Evolutionary conservation across 208 protist species (phyloP), one percentile per base, ranked within the genome.

Genomic region (Paratrypanosoma confusum): DNA sequence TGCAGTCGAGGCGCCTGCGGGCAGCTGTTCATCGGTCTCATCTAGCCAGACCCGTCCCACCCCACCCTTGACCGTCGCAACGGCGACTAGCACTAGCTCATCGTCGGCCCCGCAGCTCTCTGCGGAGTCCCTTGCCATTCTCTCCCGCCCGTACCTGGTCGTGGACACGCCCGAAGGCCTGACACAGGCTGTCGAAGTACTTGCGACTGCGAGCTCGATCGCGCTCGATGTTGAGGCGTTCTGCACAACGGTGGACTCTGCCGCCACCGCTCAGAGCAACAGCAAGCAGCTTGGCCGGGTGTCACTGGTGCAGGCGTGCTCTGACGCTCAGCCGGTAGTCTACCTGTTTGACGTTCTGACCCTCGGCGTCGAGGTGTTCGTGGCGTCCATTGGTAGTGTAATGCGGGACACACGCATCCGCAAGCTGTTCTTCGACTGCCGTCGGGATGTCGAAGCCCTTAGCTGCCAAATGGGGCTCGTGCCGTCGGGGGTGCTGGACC

Each of bases 391-490:
- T 0, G 50, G 49, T 13, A 55, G 67, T 1, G 14, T 90, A 2
- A 45, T 89, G 6, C 25, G 41, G 13, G 51, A 78, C 27, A 40
- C 34, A 2, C 24, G 17, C 6, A 74, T 94, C 39, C 53, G 54
- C 23, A 94, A 86, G 57, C 57, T 81, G 17, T 80, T 89, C 7
- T 94, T 91, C 41, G 85, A 94, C 51, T 94, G 85, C 50, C 74
- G 85, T 3, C 78, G 81, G 21, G 85, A 94, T 46, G 71, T 90
- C 7, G 85, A 94, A 39, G 85, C 85, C 27, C 57, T 94, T 14
- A 82, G 65, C 37, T 71, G 55, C 42, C 85, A 94, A 61, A 63
- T 87, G 47, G 47, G 50, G 1, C 34, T 94, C n/a, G 48, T 61
- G 24, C 66, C 77, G 1, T 47, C 26, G 5, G 55, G 71, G 10